Base-by-base conservation (phyloP, 352 stramenopile genomes). In the Elongisporangium prolatum region DNA sequence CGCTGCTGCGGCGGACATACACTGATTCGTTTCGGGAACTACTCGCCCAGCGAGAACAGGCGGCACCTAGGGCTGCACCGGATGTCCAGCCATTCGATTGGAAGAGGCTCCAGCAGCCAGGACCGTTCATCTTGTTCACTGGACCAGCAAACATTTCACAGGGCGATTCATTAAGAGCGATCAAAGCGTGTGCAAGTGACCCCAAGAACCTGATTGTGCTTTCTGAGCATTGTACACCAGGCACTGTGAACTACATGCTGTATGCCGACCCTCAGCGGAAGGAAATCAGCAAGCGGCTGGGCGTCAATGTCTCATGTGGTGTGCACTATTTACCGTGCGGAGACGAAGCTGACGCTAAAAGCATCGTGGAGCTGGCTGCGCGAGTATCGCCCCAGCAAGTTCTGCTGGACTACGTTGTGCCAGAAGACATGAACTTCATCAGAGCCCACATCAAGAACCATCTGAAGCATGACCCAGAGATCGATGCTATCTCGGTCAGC, bases 311-410 rank as follows among this genome's bases (percentile, higher is more conserved):
- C 16, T 67, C 72, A 16, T 95, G 86, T 51, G 84, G 86, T 10
- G 81, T 95, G 16, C 86, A 95, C 58, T 93, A 90, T 25, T 88
- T 94, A 38, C 86, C 86, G 38, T 91, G 82, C 48, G 71, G 84
- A 9, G 85, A 95, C 61, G 86, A 95, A 74, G 79, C 91, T 11
- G 86, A 94, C 47, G 75, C 84, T 2, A 91, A 89, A 60, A 93
- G 83, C 48, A 91, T 94, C 38, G 81, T 93, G 24, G 82, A 92
- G 48, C 68, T 95, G 5, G 77, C 75, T 20, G 73, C 76, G 5
- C 70, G 77, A 24, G 72, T 91, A 21, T 63, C 66, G 0, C 81
- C 86, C 1, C 69, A 68, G 10, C 81, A 93, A 21, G 75, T 91
- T 13, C 47, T 93, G 57, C 63, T 95, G n/a, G 82, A 91, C 54